Percentiles rank a stretch among this genome's conserved stretches.
Conservation (phyloP, 75 land plant genomes). For the Cupressus sempervirens region DNA sequence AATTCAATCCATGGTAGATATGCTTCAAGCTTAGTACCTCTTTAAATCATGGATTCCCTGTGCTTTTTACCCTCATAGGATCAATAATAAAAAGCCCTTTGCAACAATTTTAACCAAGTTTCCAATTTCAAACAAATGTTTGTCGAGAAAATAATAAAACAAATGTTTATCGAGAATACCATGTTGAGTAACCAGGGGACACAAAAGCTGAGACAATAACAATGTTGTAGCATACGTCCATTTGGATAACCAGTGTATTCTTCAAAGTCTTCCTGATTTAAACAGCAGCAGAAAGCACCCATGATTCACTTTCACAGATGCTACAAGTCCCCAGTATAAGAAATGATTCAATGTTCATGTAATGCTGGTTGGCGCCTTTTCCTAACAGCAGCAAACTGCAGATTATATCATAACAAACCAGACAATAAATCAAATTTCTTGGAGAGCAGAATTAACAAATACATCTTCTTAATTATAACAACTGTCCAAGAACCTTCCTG, state of each 20-base stretch:
- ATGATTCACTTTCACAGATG: slow-evolving; percentile 5
- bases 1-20: not conserved
- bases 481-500: not conserved
- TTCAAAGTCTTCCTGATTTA: slow-evolving; percentile 5
- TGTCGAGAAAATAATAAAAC: not conserved
- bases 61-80: not conserved
- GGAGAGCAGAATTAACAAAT: not conserved
- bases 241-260: slow-evolving; percentile 11
- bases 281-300: slow-evolving; percentile 8
- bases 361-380: not conserved
- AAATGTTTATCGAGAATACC: not conserved
- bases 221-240: slow-evolving; percentile 2
- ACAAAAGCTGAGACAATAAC: not conserved
- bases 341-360: slow-evolving; percentile 4
- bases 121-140: not conserved
- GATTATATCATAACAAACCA: not conserved
- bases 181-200: not conserved
- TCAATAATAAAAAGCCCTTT: not conserved
- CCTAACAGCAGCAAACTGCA: not conserved
- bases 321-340: not conserved
- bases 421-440: not conserved
- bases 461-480: not conserved
- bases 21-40: not conserved
- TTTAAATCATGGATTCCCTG: not conserved
- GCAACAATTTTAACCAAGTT: not conserved